Evolutionary conservation across 495 filamentous ascomycete species (phyloP).

Genomic region (Talaromyces ruber): DNA sequence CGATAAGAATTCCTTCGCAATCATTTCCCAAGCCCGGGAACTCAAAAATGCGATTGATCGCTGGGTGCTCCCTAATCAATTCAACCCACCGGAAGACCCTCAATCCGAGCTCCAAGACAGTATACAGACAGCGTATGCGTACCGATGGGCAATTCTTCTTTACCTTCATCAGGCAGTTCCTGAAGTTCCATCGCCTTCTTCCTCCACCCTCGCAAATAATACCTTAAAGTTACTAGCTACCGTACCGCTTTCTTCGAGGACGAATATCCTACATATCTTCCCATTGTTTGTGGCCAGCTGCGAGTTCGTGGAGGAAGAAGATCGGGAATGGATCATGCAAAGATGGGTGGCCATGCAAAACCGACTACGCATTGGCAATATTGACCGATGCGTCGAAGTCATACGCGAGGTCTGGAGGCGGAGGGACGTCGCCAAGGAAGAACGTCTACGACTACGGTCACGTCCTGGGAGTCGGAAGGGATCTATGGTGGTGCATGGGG

Average conservation of each 20-base stretch:
- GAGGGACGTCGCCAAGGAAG: constrained; percentile 38
- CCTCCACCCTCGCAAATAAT: constrained; percentile 52
- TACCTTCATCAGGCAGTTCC: constrained; percentile 75
- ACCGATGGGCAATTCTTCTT: constrained; percentile 65
- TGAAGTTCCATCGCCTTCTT: constrained; percentile 54
- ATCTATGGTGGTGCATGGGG: not conserved
- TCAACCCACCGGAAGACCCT: constrained; percentile 59
- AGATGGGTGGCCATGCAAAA: constrained; percentile 56
- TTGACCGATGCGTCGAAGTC: constrained; percentile 72
- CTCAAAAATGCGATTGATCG: constrained; percentile 54
- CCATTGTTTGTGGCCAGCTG: constrained; percentile 66
- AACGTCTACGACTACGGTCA: constrained; percentile 12
- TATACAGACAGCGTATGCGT: constrained; percentile 65
- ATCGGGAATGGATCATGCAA: constrained; percentile 59
- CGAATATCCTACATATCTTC: constrained; percentile 70
- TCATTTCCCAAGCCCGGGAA: constrained; percentile 57
- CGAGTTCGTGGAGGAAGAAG: constrained; percentile 52
- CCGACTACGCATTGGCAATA: constrained; percentile 62
- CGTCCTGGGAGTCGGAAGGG: constrained; percentile 12
- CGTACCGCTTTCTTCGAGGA: constrained; percentile 53
- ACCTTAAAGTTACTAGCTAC: constrained; percentile 54
- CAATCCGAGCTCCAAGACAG: constrained; percentile 57
- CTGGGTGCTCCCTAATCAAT: constrained; percentile 52
- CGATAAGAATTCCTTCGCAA: constrained; percentile 47
- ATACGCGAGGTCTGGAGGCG: constrained; percentile 61